phyloP scores from a whole-genome alignment of 306 rosid genomes.

The Purshia tridentata region DNA sequence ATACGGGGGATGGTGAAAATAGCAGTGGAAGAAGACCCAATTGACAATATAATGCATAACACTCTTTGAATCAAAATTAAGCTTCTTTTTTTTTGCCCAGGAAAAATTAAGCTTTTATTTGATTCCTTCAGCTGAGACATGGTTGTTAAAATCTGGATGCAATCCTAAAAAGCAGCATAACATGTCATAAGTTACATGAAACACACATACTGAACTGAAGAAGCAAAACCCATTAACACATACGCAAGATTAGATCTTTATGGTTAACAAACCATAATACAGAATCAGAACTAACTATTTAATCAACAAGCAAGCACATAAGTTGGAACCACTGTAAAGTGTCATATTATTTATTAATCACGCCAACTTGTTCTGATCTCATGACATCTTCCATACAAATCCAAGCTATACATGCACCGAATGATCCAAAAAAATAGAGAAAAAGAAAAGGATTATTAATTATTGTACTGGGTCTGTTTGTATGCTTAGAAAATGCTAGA shows the following conservation, averaged over 20 bases:
- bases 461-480: background rate
- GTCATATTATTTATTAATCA: background rate
- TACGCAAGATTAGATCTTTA: conserved; percentile 11
- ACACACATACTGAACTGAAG: background rate
- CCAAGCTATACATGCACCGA: background rate
- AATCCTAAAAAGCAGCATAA: background rate
- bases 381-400: background rate
- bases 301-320: background rate
- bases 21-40: background rate
- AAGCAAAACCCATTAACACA: background rate
- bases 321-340: background rate
- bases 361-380: background rate
- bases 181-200: background rate
- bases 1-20: background rate
- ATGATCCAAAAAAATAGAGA: conserved; percentile 5
- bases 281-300: background rate
- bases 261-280: background rate
- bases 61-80: background rate
- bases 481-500: conserved; percentile 1
- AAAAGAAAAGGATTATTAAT: background rate
- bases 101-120: background rate
- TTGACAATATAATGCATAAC: background rate
- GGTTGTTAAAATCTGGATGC: background rate
- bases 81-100: too few species aligned
- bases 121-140: background rate